These are phyloP conservation scores for Podospora anserina DNA, from an alignment of 495 filamentous ascomycete genomes.

Conservation along the genomic window DNA sequence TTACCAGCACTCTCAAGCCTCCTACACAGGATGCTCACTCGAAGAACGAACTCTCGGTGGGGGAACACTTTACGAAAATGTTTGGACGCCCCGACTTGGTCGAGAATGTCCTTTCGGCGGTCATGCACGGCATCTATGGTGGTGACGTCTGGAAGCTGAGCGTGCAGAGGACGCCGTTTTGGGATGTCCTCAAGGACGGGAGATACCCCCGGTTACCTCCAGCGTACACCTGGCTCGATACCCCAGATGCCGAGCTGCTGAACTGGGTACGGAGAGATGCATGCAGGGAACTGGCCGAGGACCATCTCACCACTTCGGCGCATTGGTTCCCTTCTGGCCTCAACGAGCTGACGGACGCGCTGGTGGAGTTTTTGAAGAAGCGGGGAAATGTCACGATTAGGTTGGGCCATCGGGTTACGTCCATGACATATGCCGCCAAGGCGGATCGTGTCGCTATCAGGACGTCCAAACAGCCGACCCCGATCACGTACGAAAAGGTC, in stretches of 20 bases:
- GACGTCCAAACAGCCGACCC: conserved; percentile 18
- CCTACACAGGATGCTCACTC: neutral
- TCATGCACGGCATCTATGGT: conserved; percentile 92
- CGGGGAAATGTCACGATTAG: conserved; percentile 55
- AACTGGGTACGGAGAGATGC: neutral
- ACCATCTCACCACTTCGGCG: conserved; percentile 2
- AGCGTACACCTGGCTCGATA: neutral
- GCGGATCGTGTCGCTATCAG: conserved; percentile 27
- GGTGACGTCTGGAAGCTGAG: conserved; percentile 83
- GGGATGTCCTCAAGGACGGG: neutral
- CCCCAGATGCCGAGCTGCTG: neutral
- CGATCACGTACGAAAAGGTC: conserved; percentile 54
- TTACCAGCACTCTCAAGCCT: neutral
- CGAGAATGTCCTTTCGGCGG: conserved; percentile 72
- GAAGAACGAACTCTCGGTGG: conserved; percentile 61
- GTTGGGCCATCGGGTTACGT: conserved; percentile 39
- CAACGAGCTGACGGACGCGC: conserved; percentile 46
- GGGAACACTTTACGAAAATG: conserved; percentile 59
- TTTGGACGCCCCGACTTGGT: conserved; percentile 54
- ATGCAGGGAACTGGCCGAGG: conserved; percentile 9
- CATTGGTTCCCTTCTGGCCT: conserved; percentile 58
- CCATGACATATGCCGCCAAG: conserved; percentile 24
- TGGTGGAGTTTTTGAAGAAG: conserved; percentile 45
- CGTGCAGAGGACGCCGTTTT: conserved; percentile 48
- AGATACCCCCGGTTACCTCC: neutral